Conservation (phyloP, 345 rosid genomes). For the Arabidopsis suecica region DNA sequence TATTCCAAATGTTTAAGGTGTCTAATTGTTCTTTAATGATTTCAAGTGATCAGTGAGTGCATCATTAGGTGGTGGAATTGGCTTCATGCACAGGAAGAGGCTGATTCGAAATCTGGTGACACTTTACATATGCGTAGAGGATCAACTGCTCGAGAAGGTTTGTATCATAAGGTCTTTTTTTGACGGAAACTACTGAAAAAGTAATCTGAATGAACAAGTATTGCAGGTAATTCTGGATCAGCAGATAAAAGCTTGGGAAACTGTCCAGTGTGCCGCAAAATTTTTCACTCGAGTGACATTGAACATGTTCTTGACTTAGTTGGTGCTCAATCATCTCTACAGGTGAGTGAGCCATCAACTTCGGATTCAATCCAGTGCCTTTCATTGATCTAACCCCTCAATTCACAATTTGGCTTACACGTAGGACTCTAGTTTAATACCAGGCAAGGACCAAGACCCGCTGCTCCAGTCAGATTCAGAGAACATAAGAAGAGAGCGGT, state of each 20-base stretch:
- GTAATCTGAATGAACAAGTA: background rate
- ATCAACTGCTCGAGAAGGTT: slow-evolving; percentile 53
- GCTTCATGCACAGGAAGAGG: slow-evolving; percentile 62
- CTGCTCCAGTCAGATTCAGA: slow-evolving; percentile 64
- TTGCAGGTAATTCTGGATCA: slow-evolving; percentile 44
- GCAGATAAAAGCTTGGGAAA: slow-evolving; percentile 56
- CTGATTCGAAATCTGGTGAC: slow-evolving; percentile 40
- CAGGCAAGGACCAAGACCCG: slow-evolving; percentile 43
- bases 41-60: slow-evolving; percentile 69
- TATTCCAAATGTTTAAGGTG: slow-evolving; percentile 6
- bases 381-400: background rate
- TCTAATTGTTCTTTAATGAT: slow-evolving; percentile 30
- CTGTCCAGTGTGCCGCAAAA: slow-evolving; percentile 93
- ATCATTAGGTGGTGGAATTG: slow-evolving; percentile 92
- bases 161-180: background rate
- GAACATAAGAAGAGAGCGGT: slow-evolving; percentile 65
- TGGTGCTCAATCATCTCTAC: slow-evolving; percentile 54
- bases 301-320: slow-evolving; percentile 81
- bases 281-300: slow-evolving; percentile 70
- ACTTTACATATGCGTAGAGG: slow-evolving; percentile 33
- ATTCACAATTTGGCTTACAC: background rate
- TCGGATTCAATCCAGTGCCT: background rate
- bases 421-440: slow-evolving; percentile 48
- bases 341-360: slow-evolving; percentile 50
- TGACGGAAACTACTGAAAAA: background rate